Percentiles rank a stretch among this genome's conserved stretches.
These are phyloP conservation scores for Plasmodium cynomolgi DNA, from an alignment of 169 alveolate genomes.

Conservation along the genomic window DNA sequence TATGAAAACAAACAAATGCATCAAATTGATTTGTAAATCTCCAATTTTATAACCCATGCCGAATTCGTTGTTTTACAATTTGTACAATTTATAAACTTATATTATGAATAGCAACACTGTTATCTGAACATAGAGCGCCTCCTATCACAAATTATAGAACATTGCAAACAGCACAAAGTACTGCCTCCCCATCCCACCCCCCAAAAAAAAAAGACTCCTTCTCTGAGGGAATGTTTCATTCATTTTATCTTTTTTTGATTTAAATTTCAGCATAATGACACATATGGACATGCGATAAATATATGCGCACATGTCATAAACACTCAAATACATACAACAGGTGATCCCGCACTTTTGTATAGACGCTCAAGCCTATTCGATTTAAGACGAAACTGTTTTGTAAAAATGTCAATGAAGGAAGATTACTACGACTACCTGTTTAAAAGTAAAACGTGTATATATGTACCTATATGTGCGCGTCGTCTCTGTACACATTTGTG, in stretches of 20 bases:
- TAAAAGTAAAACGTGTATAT: constrained; percentile 77
- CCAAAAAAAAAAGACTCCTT: not conserved
- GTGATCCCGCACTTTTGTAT: not conserved
- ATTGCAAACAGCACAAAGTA: constrained; percentile 12
- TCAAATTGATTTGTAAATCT: constrained; percentile 23
- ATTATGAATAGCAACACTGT: constrained; percentile 19
- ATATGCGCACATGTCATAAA: constrained; percentile 2
- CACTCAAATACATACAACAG: not conserved
- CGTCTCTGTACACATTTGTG: not conserved
- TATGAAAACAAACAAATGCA: constrained; percentile 35
- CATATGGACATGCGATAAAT: not conserved
- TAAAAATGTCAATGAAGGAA: constrained; percentile 80
- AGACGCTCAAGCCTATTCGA: not conserved
- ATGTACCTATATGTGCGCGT: not conserved
- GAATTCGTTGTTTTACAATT: constrained; percentile 7
- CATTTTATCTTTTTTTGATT: constrained; percentile 23
- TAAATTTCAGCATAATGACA: not conserved
- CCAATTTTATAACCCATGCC: constrained; percentile 6
- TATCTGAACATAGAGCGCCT: not conserved
- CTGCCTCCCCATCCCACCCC: not conserved
- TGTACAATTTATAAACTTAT: constrained; percentile 1
- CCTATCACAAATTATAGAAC: not conserved
- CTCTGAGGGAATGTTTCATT: not conserved
- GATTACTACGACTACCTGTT: constrained; percentile 85
- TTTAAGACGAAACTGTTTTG: not conserved